These are phyloP conservation scores for Pseudoscleropodium purum DNA, from an alignment of 225 moss, liverwort and hornwort species.

Conservation along the genomic window DNA sequence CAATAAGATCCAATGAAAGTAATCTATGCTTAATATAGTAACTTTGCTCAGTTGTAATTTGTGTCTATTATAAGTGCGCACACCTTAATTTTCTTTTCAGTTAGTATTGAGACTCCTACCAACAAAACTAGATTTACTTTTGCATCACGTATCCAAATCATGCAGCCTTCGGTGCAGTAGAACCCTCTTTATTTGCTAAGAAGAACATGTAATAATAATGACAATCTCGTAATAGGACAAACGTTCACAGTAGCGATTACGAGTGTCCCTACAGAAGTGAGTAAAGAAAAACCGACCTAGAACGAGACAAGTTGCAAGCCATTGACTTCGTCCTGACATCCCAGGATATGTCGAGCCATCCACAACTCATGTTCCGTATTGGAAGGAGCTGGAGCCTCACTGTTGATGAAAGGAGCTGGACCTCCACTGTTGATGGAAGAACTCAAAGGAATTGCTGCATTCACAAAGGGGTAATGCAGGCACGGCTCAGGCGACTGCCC, in stretches of 20 bases:
- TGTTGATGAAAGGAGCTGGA: background rate
- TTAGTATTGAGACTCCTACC: background rate
- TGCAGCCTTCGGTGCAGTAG: background rate
- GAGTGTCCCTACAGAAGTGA: background rate
- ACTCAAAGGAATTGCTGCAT: background rate
- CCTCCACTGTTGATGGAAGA: background rate
- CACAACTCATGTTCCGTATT: slow-evolving; percentile 27
- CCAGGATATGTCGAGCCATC: slow-evolving; percentile 29
- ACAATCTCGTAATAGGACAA: background rate
- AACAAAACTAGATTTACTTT: background rate
- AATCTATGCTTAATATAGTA: background rate
- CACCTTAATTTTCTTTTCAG: background rate
- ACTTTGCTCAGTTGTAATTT: background rate
- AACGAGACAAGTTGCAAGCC: slow-evolving; percentile 51
- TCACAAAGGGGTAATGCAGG: slow-evolving; percentile 47
- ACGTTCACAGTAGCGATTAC: background rate
- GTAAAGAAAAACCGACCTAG: background rate
- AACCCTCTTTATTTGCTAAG: background rate
- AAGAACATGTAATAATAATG: background rate
- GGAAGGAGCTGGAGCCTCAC: too few species aligned
- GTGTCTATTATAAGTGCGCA: background rate
- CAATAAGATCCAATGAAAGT: background rate
- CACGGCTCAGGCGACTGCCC: slow-evolving; percentile 77
- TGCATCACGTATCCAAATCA: background rate
- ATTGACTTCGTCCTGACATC: slow-evolving; percentile 50